These are phyloP conservation scores for Teunomyces aglyptinius DNA, from an alignment of 805 yeast species.

Conservation along the genomic window DNA sequence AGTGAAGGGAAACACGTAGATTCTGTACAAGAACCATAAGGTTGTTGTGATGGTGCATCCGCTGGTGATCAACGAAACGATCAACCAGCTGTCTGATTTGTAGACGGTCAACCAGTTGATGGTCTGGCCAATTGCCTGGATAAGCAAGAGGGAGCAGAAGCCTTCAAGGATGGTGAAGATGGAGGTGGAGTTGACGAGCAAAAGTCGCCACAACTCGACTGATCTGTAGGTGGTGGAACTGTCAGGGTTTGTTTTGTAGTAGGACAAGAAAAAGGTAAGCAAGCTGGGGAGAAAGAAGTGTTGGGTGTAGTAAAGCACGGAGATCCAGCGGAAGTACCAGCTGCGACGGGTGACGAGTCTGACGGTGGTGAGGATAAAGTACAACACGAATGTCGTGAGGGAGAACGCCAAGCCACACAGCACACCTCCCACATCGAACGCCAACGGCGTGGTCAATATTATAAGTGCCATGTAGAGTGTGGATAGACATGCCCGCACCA, in stretches of 20 bases:
- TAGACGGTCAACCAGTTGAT: conserved; percentile 61
- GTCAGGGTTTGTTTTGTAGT: conserved; percentile 32
- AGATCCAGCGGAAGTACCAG: conserved; percentile 43
- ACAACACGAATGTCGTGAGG: conserved; percentile 54
- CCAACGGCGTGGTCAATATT: conserved; percentile 81
- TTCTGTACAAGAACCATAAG: conserved; percentile 74
- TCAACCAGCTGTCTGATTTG: conserved; percentile 76
- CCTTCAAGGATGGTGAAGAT: conserved; percentile 89
- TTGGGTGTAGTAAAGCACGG: conserved; percentile 70
- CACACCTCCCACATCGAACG: conserved; percentile 92
- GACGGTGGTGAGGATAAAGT: conserved; percentile 70
- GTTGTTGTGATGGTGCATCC: conserved; percentile 76
- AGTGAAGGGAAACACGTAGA: conserved; percentile 73
- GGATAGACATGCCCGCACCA: conserved; percentile 45
- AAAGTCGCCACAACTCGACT: conserved; percentile 66
- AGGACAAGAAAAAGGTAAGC: conserved; percentile 63
- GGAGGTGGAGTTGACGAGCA: conserved; percentile 80
- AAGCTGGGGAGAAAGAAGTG: conserved; percentile 81
- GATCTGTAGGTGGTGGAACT: conserved; percentile 22
- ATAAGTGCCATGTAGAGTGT: conserved; percentile 64
- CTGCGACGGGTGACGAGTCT: conserved; percentile 51
- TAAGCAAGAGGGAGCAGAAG: conserved; percentile 84
- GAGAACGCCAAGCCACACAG: conserved; percentile 87
- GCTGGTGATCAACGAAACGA: conserved; percentile 66
- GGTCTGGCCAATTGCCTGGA: conserved; percentile 88